Conservation (phyloP, 306 rosid genomes). For the Hippophae gyantsensis region DNA sequence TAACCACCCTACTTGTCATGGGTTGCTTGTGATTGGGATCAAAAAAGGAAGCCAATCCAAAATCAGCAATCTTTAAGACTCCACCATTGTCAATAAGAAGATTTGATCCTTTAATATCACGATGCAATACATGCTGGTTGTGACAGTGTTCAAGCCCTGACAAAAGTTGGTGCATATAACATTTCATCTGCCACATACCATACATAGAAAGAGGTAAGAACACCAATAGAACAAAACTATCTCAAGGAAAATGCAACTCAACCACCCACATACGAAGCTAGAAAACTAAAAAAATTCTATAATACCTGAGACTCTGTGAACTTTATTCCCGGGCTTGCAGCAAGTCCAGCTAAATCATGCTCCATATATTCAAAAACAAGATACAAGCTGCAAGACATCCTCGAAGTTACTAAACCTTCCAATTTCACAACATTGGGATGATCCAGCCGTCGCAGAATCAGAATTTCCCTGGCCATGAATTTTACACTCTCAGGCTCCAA, state of each 20-base stretch:
- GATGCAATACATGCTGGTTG: slow-evolving; percentile 63
- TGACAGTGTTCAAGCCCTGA: slow-evolving; percentile 91
- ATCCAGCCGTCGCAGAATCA: slow-evolving; percentile 71
- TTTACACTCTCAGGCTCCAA: slow-evolving; percentile 90
- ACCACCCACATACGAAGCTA: neutral
- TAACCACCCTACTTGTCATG: slow-evolving; percentile 91
- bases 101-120: slow-evolving; percentile 87
- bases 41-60: slow-evolving; percentile 78
- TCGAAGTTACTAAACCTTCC: slow-evolving; percentile 84
- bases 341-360: slow-evolving; percentile 92
- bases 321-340: slow-evolving; percentile 64
- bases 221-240: neutral
- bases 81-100: slow-evolving; percentile 81
- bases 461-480: slow-evolving; percentile 89
- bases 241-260: slow-evolving; percentile 6
- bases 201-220: slow-evolving; percentile 16
- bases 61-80: slow-evolving; percentile 79
- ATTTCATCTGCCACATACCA: slow-evolving; percentile 53
- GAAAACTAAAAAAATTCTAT: slow-evolving; percentile 6
- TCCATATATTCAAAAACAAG: slow-evolving; percentile 80
- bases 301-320: slow-evolving; percentile 79
- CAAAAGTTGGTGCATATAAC: slow-evolving; percentile 78
- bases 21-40: slow-evolving; percentile 82
- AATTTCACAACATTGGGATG: slow-evolving; percentile 82
- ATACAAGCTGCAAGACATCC: slow-evolving; percentile 86